Evolutionary conservation across 768 basidiomycete species (phyloP), one percentile per base, ranked within the genome.

Genomic region (Boletus fagicola): DNA sequence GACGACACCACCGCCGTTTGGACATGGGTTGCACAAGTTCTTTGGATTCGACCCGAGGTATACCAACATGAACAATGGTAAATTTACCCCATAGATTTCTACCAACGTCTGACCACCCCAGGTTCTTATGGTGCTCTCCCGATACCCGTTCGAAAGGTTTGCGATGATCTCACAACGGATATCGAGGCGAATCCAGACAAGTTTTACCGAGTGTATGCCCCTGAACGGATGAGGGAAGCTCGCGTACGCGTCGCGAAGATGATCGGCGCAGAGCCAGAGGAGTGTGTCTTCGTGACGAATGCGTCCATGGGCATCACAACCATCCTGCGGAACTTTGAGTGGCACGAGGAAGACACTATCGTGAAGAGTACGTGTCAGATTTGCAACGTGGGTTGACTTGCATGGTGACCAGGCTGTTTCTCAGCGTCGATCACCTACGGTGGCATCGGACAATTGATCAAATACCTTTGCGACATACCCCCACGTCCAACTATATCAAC

Each of bases 271-370:
- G 77, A 76, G 0, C 62, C 77, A 7, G 77, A 82, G 54, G 84
- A 86, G 62, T 68, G 79, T 36, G 80, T 84, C 0, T 68, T 81
- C n/a, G 47, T 59, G 15, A 38, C 31, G 42, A 58, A 57, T 35
- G 46, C 53, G 5, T 28, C 31, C 26, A 33, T 57, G 54, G 48
- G 56, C 3, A 62, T 90, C 40, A 86, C 86, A 62, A 86, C 82
- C 9, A 75, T 91, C 43, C 65, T 88, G 24, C 70, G 79, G 40
- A 87, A 87, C 57, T 75, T 91, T 38, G 75, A 81, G 31, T 90
- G 87, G 87, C 74, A 79, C 31, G 71, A 80, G 15, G 87, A 78
- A 2, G 88, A 91, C 68, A 64, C 15, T 16, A 31, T 48, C n/a
- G 3, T 48, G 22, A 35, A 35, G 33, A 36, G 33, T 35, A 33